phyloP scores from a whole-genome alignment of 352 stramenopile genomes.

The Pythium dissimile region DNA sequence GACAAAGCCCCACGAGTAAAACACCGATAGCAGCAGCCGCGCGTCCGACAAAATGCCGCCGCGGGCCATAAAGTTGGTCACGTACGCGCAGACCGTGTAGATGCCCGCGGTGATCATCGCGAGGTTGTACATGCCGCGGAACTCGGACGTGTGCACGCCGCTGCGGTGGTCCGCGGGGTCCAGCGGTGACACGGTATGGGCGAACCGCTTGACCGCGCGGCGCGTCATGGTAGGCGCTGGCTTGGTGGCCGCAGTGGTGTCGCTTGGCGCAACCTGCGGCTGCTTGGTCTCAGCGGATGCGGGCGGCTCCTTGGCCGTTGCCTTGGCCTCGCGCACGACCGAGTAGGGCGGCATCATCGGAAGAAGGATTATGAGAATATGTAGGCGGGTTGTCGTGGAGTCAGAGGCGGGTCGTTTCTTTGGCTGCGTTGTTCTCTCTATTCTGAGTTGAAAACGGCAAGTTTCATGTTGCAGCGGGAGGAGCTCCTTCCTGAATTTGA shows the following conservation, averaged over 20 bases:
- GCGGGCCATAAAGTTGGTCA: slow-evolving; percentile 47
- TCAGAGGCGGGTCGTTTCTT: background rate
- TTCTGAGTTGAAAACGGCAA: background rate
- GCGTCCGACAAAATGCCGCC: slow-evolving; percentile 57
- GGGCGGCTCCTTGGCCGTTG: background rate
- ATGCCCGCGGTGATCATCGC: slow-evolving; percentile 57
- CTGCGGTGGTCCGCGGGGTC: slow-evolving; percentile 64
- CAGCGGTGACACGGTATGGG: slow-evolving; percentile 53
- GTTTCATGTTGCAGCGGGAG: slow-evolving; percentile 15
- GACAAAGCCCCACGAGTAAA: slow-evolving; percentile 67
- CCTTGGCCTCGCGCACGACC: slow-evolving; percentile 7
- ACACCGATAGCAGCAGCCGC: slow-evolving; percentile 58
- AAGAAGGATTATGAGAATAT: too few species aligned
- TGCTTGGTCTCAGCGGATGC: background rate
- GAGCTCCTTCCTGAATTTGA: too few species aligned
- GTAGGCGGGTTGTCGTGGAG: too few species aligned
- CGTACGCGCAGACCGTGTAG: slow-evolving; percentile 59
- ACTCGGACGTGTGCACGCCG: slow-evolving; percentile 72
- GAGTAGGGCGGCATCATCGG: slow-evolving; percentile 11
- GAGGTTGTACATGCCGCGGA: slow-evolving; percentile 76
- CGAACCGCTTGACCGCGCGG: slow-evolving; percentile 55
- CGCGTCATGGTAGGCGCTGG: background rate
- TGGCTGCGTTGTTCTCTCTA: background rate
- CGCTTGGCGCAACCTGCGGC: background rate
- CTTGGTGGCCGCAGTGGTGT: background rate